A percentile compares a stretch with the other conserved stretches of the same genome.
These are phyloP conservation scores for Scorias spongiosa DNA, from an alignment of 2,329 filamentous ascomycete species.

Conservation along the genomic window DNA sequence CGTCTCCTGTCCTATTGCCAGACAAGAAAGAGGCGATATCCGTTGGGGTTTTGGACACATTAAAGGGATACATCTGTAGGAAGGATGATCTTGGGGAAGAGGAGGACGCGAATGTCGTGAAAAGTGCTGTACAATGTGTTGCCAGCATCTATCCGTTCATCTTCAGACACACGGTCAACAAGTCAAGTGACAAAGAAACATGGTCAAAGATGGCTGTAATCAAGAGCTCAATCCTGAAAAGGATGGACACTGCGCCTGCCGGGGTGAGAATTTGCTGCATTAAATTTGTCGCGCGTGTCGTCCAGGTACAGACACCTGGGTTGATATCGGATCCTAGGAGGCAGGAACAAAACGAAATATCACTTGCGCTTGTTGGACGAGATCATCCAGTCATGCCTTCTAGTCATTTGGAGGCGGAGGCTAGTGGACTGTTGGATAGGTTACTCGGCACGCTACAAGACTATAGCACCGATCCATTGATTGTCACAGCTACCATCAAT, in stretches of 20 bases:
- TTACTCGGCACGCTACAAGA: slow-evolving; percentile 77
- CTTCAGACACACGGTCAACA: slow-evolving; percentile 82
- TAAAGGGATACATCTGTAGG: slow-evolving; percentile 36
- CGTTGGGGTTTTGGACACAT: slow-evolving; percentile 56
- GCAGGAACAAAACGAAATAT: slow-evolving; percentile 67
- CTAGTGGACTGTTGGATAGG: slow-evolving; percentile 76
- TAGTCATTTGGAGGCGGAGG: slow-evolving; percentile 78
- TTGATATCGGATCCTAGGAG: slow-evolving; percentile 70
- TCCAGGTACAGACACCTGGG: slow-evolving; percentile 81
- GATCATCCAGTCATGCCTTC: slow-evolving; percentile 69
- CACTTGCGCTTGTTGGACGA: slow-evolving; percentile 67
- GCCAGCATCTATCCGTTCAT: slow-evolving; percentile 88
- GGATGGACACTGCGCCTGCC: slow-evolving; percentile 68
- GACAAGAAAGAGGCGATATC: slow-evolving; percentile 57
- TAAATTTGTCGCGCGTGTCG: slow-evolving; percentile 90
- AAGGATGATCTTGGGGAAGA: slow-evolving; percentile 38
- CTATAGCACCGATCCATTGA: slow-evolving; percentile 63
- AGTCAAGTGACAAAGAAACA: slow-evolving; percentile 61
- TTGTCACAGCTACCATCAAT: slow-evolving; percentile 86
- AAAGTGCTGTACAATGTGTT: slow-evolving; percentile 72
- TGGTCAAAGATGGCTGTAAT: slow-evolving; percentile 84
- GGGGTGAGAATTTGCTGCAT: slow-evolving; percentile 85
- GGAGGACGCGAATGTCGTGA: slow-evolving; percentile 67
- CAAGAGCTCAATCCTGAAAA: slow-evolving; percentile 72
- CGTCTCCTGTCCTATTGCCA: slow-evolving; percentile 66